Evolutionary conservation across 2,329 filamentous ascomycete genomes (phyloP).

Genomic region (Nigrospora oryzae): DNA sequence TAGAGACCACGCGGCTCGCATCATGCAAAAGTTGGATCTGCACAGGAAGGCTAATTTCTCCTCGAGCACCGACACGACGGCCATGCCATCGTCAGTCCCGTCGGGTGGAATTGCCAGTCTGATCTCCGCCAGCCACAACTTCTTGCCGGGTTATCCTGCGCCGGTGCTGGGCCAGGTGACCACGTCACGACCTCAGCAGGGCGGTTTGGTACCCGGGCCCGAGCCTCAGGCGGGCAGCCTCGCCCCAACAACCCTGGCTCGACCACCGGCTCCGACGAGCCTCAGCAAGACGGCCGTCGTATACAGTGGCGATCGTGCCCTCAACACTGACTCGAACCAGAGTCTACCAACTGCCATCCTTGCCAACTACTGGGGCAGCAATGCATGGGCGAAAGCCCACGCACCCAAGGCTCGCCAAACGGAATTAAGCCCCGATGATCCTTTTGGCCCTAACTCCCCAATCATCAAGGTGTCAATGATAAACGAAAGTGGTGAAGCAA

Average conservation of each 20-base stretch:
- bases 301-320: constrained; percentile 66
- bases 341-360: constrained; percentile 77
- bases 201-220: constrained; percentile 26
- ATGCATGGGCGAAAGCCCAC: constrained; percentile 52
- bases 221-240: constrained; percentile 53
- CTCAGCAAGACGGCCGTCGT: constrained; percentile 80
- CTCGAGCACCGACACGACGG: constrained; percentile 28
- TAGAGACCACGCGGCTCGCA: constrained; percentile 74
- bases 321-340: constrained; percentile 57
- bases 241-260: constrained; percentile 75
- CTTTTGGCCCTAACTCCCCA: constrained; percentile 26
- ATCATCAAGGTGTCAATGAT: constrained; percentile 21
- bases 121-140: constrained; percentile 75
- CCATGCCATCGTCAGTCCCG: constrained; percentile 28
- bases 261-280: constrained; percentile 74
- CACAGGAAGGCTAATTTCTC: constrained; percentile 68
- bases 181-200: constrained; percentile 21
- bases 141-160: constrained; percentile 55
- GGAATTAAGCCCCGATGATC: constrained; percentile 20
- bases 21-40: constrained; percentile 88
- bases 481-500: constrained; percentile 15
- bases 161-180: constrained; percentile 14
- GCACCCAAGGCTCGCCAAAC: constrained; percentile 11
- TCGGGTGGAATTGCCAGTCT: constrained; percentile 70
- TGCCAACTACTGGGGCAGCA: constrained; percentile 90